These are phyloP conservation scores for Sugiyamaella grinbergsii DNA, from an alignment of 1,139 yeast genomes.

Conservation along the genomic window DNA sequence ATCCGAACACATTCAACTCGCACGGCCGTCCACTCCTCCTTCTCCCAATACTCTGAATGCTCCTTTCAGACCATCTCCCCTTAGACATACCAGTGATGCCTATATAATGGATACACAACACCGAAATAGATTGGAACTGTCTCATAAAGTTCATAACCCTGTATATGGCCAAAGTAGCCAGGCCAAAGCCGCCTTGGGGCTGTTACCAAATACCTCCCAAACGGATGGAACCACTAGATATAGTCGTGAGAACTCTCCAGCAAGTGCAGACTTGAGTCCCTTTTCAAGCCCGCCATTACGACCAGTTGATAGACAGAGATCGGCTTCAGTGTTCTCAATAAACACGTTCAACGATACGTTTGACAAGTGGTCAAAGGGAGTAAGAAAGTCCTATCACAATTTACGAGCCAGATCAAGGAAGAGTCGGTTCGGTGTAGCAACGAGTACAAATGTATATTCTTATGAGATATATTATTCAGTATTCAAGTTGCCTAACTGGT, in stretches of 20 bases:
- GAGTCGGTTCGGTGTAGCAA: not conserved
- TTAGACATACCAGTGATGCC: constrained; percentile 14
- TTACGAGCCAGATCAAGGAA: not conserved
- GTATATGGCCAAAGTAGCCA: constrained; percentile 1
- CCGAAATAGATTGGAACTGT: not conserved
- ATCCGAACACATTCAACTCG: not conserved
- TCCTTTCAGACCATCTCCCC: constrained; percentile 14
- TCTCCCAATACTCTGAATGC: not conserved
- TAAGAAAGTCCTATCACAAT: constrained; percentile 4
- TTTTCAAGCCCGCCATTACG: constrained; percentile 6
- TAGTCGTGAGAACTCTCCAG: constrained; percentile 5
- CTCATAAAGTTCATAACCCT: constrained; percentile 6
- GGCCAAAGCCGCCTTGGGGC: constrained; percentile 1
- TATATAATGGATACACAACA: constrained; percentile 4
- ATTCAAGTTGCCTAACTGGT: constrained; percentile 42
- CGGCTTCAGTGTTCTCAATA: constrained; percentile 6
- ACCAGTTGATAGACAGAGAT: constrained; percentile 7
- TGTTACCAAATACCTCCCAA: not conserved
- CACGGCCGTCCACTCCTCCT: not conserved
- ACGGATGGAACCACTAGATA: not conserved
- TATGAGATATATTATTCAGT: constrained; percentile 53
- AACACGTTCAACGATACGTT: constrained; percentile 8
- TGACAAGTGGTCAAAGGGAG: constrained; percentile 6
- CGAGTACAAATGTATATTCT: constrained; percentile 9
- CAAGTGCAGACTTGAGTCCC: constrained; percentile 14